phyloP scores from a whole-genome alignment of 345 rosid species.

The Aurinia saxatilis region DNA sequence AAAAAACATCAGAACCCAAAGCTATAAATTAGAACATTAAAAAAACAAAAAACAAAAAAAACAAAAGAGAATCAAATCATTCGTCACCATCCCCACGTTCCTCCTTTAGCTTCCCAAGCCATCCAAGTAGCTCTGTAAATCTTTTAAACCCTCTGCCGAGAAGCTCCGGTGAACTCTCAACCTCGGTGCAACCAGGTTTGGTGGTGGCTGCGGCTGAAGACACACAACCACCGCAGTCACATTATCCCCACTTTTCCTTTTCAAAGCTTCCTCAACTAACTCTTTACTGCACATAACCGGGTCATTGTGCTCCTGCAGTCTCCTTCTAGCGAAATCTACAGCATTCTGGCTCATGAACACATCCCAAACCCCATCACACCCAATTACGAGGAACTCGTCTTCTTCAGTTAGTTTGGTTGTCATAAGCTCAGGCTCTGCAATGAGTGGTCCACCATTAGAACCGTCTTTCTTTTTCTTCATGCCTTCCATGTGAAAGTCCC shows the following conservation, averaged over 20 bases:
- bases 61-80: conserved; percentile 16
- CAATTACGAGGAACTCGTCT: conserved; percentile 82
- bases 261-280: conserved; percentile 71
- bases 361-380: conserved; percentile 92
- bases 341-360: conserved; percentile 87
- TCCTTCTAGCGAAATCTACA: conserved; percentile 78
- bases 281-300: conserved; percentile 70
- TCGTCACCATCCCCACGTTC: conserved; percentile 12
- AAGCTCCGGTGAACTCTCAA: conserved; percentile 62
- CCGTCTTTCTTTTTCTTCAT: conserved; percentile 46
- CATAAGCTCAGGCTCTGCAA: conserved; percentile 80
- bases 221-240: conserved; percentile 66
- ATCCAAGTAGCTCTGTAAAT: conserved; percentile 66
- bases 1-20: conserved; percentile 16
- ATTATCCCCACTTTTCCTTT: conserved; percentile 85
- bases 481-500: conserved; percentile 91
- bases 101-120: conserved; percentile 35
- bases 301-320: conserved; percentile 79
- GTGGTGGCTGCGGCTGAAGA: conserved; percentile 67
- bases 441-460: conserved; percentile 60
- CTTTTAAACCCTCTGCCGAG: conserved; percentile 69
- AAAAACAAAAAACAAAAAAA: background rate
- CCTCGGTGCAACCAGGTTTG: conserved; percentile 57
- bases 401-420: conserved; percentile 46
- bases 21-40: conserved; percentile 16